These are phyloP conservation scores for Aspergillus steynii DNA, from an alignment of 495 filamentous ascomycete genomes.

Conservation along the genomic window DNA sequence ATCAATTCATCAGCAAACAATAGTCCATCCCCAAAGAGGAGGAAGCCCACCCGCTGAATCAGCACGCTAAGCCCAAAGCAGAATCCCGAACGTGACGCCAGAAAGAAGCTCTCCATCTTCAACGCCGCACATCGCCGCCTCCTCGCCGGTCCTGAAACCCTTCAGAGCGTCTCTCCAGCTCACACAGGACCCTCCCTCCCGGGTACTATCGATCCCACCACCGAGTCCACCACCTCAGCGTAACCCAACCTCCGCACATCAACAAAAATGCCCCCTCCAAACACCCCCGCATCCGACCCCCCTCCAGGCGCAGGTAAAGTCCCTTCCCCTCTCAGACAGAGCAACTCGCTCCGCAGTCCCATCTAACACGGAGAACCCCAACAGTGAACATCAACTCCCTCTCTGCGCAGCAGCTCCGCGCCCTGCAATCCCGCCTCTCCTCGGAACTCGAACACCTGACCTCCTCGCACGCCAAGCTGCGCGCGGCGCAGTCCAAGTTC, in stretches of 20 bases:
- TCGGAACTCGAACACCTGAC: constrained; percentile 93
- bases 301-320: constrained; percentile 17
- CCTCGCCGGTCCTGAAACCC: background rate
- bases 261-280: constrained; percentile 20
- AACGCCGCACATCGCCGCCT: background rate
- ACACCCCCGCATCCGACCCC: constrained; percentile 23
- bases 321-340: background rate
- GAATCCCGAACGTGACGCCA: background rate
- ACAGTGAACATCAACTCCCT: constrained; percentile 66
- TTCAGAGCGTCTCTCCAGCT: background rate
- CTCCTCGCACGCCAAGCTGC: constrained; percentile 81
- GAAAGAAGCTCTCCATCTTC: background rate
- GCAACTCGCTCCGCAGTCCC: background rate
- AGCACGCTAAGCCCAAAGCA: background rate
- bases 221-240: background rate
- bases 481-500: constrained; percentile 87
- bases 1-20: no score
- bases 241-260: background rate
- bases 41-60: background rate
- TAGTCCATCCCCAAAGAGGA: no score
- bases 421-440: constrained; percentile 91
- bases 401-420: constrained; percentile 55
- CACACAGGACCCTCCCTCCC: background rate
- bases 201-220: background rate
- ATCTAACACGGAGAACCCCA: background rate